phyloP scores from a whole-genome alignment of 1,139 yeast genomes.

The Meyerozyma sp. region DNA sequence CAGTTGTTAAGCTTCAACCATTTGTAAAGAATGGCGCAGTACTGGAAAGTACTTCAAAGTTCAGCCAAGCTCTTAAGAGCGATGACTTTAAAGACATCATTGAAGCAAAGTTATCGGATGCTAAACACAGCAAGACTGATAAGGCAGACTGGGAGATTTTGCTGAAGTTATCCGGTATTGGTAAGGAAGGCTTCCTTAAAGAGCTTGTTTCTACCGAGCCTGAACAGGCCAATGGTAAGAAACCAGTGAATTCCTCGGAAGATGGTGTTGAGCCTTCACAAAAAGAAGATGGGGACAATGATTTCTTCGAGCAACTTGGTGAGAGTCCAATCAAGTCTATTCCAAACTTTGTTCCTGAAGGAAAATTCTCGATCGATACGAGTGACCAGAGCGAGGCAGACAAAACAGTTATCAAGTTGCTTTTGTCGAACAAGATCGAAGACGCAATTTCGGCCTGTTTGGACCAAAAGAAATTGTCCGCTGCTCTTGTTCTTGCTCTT shows the following conservation, averaged over 20 bases:
- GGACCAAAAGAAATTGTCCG: constrained; percentile 57
- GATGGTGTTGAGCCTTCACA: constrained; percentile 16
- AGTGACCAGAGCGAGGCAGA: constrained; percentile 23
- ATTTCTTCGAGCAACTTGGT: constrained; percentile 43
- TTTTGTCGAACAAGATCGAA: constrained; percentile 59
- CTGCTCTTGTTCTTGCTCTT: constrained; percentile 79
- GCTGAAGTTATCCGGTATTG: constrained; percentile 48
- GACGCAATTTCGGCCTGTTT: constrained; percentile 69
- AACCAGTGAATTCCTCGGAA: constrained; percentile 10
- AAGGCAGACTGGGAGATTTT: constrained; percentile 77
- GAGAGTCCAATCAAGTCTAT: constrained; percentile 16
- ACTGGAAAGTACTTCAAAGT: constrained; percentile 38
- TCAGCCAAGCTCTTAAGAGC: constrained; percentile 55
- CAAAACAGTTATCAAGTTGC: constrained; percentile 46
- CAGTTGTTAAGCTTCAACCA: constrained; percentile 47
- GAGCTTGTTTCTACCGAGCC: constrained; percentile 16
- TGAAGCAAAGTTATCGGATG: constrained; percentile 41
- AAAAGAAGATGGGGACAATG: constrained; percentile 15
- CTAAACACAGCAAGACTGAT: constrained; percentile 37
- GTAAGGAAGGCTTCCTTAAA: constrained; percentile 37
- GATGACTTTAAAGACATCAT: constrained; percentile 53
- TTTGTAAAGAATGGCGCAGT: constrained; percentile 34
- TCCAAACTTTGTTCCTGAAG: constrained; percentile 34
- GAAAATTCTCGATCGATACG: constrained; percentile 35
- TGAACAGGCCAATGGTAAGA: constrained; percentile 7